Base-by-base conservation (phyloP, 768 basidiomycete species). In the Auricularia cornea region DNA sequence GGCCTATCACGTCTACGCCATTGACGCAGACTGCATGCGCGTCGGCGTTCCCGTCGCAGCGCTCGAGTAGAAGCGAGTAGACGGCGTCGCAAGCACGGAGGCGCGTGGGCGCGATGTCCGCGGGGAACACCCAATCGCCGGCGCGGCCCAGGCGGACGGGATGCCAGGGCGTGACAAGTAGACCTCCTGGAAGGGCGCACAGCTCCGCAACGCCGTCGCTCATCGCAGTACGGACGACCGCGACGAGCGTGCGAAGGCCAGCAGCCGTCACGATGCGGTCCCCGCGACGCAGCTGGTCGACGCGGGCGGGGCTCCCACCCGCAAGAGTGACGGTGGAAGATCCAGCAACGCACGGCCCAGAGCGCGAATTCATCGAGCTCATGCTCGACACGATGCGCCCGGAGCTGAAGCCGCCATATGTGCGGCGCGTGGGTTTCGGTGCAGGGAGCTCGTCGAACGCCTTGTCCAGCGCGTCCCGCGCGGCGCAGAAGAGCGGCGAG, bases 91-190 rank as follows among this genome's bases (percentile, higher is more conserved):
- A 63, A n/a, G 20, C 23, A 26, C 30, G 44, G 29, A 26, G 32
- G 26, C 38, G 38, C 11, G 62, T 40, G 12, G 26, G 3, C 10
- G 56, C 56, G 14, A 67, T 32, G 30, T 67, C 65, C 5, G 62
- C 65, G 6, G 66, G 66, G 65, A 67, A 67, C 26, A 48, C 54
- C 66, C 66, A 67, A 28, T 60, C 54, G 26, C 28, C 8, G 5
- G 26, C 10, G 28, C 60, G 61, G n/a, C 33, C 48, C 14, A 65
- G 32, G n/a, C 54, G 38, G 59, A 67, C 57, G 18, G 66, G 66
- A 40, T 67, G 66, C 64, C 65, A 67, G 10, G 66, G 66, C 26
- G 65, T 65, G 56, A 67, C 57, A 18, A 61, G 40, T 5, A 67
- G 48, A 8, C 40, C 60, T 18, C 65, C 65, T 6, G 28, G 28